Base-by-base conservation (phyloP, 192 early-diverging fungal species). In the Coemansia sp. region DNA sequence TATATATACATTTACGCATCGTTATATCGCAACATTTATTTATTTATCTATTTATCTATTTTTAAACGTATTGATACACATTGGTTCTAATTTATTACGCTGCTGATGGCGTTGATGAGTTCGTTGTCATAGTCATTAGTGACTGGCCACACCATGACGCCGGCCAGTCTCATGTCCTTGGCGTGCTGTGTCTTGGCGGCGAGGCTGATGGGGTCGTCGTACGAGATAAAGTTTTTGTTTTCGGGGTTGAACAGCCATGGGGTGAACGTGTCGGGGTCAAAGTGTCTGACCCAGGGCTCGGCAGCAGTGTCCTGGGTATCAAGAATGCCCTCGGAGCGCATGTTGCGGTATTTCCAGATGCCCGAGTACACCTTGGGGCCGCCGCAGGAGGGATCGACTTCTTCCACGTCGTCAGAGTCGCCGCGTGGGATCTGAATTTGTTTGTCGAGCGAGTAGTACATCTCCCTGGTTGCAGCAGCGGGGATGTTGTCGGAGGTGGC, bases 161-260 rank as follows among this genome's bases (percentile, higher is more conserved):
- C 87, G n/a, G 69, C 83, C 28, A 91, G 55, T 1, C 72, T 69
- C 29, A 15, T 28, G 2, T 57, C 39, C 17, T 64, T 55, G 3
- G 72, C 72, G 28, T 59, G 62, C 18, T 76, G 75, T 40, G 70
- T 76, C 42, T 83, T 70, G 0, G 77, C 76, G 32, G 81, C 83
- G 14, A 80, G 54, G 25, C 56, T 65, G 9, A 76, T 25, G 0
- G 80, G 57, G 24, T 75, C 61, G 55, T 88, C 85, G 56, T 89
- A 91, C 0, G 86, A 85, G 37, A 91, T 79, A 58, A 84, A 87
- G 26, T 68, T 58, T 20, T 48, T 77, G 4, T 73, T 87, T 0
- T 51, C 50, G 2, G 68, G 60, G 45, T 87, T 87, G 64, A 80
- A 88, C 28, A 92, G 33, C 85, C 86, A 89, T 9, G 90, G 88